Conservation (phyloP, 768 basidiomycete genomes). For the Russula sp. region DNA sequence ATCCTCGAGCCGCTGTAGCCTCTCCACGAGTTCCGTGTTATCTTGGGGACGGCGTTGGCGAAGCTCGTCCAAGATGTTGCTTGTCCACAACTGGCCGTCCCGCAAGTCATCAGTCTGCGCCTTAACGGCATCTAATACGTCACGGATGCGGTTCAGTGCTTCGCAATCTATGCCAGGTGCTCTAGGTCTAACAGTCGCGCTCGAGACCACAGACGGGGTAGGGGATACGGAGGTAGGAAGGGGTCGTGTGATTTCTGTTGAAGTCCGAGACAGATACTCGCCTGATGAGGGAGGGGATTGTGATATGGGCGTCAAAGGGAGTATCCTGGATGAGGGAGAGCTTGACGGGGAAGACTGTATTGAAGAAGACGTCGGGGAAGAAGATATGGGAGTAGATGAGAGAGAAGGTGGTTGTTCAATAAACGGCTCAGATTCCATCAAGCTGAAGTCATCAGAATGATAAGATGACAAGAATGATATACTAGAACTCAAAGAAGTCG, state of each 20-base stretch:
- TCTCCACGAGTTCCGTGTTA: constrained; percentile 37
- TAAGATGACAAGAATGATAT: constrained; percentile 56
- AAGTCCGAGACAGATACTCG: constrained; percentile 42
- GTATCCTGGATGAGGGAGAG: constrained; percentile 15
- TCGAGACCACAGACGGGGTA: constrained; percentile 38
- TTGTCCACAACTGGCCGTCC: constrained; percentile 60
- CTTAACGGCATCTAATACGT: constrained; percentile 55
- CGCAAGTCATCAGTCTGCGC: constrained; percentile 58
- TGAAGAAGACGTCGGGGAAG: constrained; percentile 41
- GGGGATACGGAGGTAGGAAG: constrained; percentile 37
- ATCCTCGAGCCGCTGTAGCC: constrained; percentile 27
- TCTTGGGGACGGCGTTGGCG: constrained; percentile 43
- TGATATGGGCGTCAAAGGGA: constrained; percentile 23
- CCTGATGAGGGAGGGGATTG: constrained; percentile 32
- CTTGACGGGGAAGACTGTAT: constrained; percentile 37
- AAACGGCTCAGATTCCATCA: constrained; percentile 42
- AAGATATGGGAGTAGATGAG: constrained; percentile 19
- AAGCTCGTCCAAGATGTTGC: constrained; percentile 61
- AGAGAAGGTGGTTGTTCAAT: constrained; percentile 24
- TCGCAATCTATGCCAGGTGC: constrained; percentile 35
- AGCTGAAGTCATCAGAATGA: constrained; percentile 67
- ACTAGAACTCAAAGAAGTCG: constrained; percentile 38
- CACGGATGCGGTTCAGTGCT: constrained; percentile 48
- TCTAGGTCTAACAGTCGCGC: constrained; percentile 38
- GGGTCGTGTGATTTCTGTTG: constrained; percentile 25